phyloP scores from a whole-genome alignment of 1,284 basidiomycete species.

The Abortiporus biennis region DNA sequence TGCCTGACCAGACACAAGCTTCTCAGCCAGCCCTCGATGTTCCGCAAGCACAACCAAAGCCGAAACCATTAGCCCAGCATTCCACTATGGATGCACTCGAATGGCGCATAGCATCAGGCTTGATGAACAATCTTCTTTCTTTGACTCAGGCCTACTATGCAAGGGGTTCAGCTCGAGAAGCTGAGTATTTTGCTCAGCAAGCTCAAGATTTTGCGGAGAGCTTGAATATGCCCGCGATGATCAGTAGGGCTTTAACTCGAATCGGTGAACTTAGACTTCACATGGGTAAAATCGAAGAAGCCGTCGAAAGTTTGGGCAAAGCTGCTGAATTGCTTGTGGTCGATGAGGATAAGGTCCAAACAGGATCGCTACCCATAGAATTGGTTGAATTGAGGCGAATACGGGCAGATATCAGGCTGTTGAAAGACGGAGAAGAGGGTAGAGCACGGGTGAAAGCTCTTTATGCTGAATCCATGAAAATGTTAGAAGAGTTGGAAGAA shows the following conservation, averaged over 20 bases:
- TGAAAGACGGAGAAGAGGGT: constrained; percentile 39
- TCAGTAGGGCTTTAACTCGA: constrained; percentile 57
- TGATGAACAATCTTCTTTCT: constrained; percentile 59
- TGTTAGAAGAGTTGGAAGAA: constrained; percentile 54
- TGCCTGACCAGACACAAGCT: constrained; percentile 19
- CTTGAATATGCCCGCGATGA: constrained; percentile 58
- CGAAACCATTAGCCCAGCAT: constrained; percentile 15
- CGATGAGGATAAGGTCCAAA: constrained; percentile 36
- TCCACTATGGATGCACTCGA: constrained; percentile 52
- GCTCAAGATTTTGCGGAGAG: constrained; percentile 63
- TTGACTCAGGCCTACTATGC: constrained; percentile 56
- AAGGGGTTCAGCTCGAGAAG: constrained; percentile 76
- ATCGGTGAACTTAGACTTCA: constrained; percentile 66
- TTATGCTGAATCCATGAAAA: constrained; percentile 46
- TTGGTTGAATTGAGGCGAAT: constrained; percentile 58
- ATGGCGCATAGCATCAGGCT: constrained; percentile 70
- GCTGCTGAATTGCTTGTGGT: constrained; percentile 44
- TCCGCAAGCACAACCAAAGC: constrained; percentile 13
- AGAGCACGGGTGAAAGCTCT: constrained; percentile 41
- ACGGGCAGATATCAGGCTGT: constrained; percentile 42
- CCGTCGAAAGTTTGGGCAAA: constrained; percentile 42
- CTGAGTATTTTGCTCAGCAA: constrained; percentile 76
- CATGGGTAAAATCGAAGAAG: constrained; percentile 51
- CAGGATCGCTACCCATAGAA: too few species aligned
- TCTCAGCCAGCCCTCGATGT: constrained; percentile 6